Evolutionary conservation across 1,139 yeast genomes (phyloP).

Genomic region (Kluyveromyces marxianus): DNA sequence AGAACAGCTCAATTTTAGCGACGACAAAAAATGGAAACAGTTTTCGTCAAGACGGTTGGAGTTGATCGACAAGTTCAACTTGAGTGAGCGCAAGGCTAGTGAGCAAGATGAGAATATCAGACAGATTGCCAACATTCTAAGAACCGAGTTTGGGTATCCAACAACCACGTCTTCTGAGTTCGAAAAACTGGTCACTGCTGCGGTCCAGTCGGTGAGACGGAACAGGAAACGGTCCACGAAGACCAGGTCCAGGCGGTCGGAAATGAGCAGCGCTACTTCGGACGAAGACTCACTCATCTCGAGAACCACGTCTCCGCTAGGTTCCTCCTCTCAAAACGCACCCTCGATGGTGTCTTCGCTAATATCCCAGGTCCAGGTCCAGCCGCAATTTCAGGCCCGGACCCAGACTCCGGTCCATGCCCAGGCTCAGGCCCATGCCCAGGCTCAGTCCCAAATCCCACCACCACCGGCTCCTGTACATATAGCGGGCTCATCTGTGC

Average conservation of each 20-base stretch:
- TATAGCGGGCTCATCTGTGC: no score
- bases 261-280: slow-evolving; percentile 8
- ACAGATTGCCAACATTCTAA: slow-evolving; percentile 65
- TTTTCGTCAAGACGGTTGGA: slow-evolving; percentile 85
- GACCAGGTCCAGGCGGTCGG: slow-evolving; percentile 8
- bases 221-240: slow-evolving; percentile 51
- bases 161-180: slow-evolving; percentile 57
- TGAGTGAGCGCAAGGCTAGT: slow-evolving; percentile 76
- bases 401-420: no score
- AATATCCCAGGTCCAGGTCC: neutral
- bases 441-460: no score
- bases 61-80: slow-evolving; percentile 70
- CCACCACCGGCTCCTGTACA: no score
- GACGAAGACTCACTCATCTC: slow-evolving; percentile 12
- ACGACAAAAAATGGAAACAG: slow-evolving; percentile 79
- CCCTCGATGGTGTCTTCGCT: neutral
- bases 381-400: no score
- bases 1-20: slow-evolving; percentile 61
- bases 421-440: no score
- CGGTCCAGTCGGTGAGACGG: slow-evolving; percentile 72
- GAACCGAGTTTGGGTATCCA: slow-evolving; percentile 70
- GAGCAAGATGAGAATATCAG: slow-evolving; percentile 82
- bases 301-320: slow-evolving; percentile 5
- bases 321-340: neutral
- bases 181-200: slow-evolving; percentile 85